Percentiles rank a stretch among this genome's conserved stretches.
Evolutionary conservation across 73 alveolate species (phyloP).

Genomic region (Breviolum minutum): DNA sequence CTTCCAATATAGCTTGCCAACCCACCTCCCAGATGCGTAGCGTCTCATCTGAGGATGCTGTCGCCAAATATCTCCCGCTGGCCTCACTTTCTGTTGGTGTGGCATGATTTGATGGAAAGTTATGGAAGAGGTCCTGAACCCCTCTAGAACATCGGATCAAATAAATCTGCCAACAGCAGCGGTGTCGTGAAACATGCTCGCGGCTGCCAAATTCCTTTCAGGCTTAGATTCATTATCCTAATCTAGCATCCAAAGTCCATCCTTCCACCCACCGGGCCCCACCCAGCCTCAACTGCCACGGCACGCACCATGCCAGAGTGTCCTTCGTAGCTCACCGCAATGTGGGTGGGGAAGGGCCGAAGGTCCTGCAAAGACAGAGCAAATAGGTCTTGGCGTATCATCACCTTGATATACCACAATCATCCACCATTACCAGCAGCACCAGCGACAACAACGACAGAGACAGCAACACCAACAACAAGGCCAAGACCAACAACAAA

Average conservation of each 20-base stretch:
- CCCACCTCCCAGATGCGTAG: slow-evolving; percentile 86
- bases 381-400: background rate
- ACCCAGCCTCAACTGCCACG: slow-evolving; percentile 69
- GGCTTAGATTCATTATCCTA: background rate
- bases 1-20: too few relatives aligned
- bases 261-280: background rate
- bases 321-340: slow-evolving; percentile 98
- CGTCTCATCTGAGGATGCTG: slow-evolving; percentile 94
- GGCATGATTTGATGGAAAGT: background rate
- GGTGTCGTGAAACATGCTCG: too few relatives aligned
- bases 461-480: background rate
- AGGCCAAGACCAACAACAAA: background rate
- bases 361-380: slow-evolving; percentile 96
- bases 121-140: too few relatives aligned
- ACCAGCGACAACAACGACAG: background rate
- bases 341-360: slow-evolving; percentile 98
- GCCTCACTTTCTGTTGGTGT: slow-evolving; percentile 10
- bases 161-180: too few relatives aligned
- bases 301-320: slow-evolving; percentile 96
- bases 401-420: background rate
- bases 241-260: background rate
- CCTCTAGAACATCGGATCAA: too few relatives aligned
- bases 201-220: too few relatives aligned
- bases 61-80: slow-evolving; percentile 68
- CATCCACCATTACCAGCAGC: background rate